Evolutionary conservation across 768 basidiomycete species (phyloP).

Genomic region (Mycena pura): DNA sequence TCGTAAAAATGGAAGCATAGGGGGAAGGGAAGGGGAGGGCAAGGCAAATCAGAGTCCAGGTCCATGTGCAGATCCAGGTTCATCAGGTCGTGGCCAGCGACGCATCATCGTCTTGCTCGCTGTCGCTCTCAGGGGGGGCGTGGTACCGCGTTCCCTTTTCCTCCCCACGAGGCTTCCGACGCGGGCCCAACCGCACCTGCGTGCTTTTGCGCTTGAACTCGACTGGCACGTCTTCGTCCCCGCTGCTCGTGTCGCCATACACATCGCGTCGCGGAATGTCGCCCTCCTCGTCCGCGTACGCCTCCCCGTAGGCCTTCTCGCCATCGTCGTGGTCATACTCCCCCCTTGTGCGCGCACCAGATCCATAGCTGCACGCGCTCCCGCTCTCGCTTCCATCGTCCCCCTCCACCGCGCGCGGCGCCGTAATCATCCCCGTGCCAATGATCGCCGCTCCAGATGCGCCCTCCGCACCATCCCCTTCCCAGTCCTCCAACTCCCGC

Average conservation of each 20-base stretch:
- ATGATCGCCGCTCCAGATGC: background rate
- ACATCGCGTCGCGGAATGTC: background rate
- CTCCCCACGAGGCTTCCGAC: no score
- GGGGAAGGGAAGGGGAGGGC: no score
- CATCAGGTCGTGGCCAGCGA: no score
- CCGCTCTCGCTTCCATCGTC: background rate
- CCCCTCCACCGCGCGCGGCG: background rate
- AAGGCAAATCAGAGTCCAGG: no score
- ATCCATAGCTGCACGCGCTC: constrained; percentile 15
- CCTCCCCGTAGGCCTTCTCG: background rate
- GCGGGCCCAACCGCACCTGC: no score
- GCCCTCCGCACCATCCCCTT: background rate
- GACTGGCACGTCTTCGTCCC: constrained; percentile 10
- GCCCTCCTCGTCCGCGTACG: background rate
- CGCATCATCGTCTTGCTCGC: no score
- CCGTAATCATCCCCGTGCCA: constrained; percentile 15
- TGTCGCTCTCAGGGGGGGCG: no score
- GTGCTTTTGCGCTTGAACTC: constrained; percentile 1
- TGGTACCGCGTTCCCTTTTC: no score
- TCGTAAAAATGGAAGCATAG: no score
- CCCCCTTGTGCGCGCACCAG: background rate
- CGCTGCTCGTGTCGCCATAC: constrained; percentile 14
- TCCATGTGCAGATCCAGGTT: no score
- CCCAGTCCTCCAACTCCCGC: background rate
- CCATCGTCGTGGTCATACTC: background rate